A percentile compares a stretch with the other conserved stretches of the same genome.
These are phyloP conservation scores for Vitis rupestris DNA, from an alignment of 164 flowering plant species.

Conservation along the genomic window DNA sequence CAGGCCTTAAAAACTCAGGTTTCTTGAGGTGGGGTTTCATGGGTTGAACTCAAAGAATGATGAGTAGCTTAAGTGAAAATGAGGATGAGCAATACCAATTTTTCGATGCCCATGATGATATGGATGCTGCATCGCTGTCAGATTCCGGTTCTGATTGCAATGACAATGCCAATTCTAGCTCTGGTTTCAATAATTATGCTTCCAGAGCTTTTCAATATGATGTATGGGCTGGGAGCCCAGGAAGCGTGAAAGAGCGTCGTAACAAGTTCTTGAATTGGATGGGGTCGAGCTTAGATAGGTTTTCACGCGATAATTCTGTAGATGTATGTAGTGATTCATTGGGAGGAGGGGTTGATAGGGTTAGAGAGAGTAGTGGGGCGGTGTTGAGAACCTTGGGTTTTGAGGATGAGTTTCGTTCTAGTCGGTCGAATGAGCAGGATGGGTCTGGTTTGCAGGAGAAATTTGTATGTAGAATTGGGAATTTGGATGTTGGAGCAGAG, in stretches of 20 bases:
- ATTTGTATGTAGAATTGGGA: slow-evolving; percentile 18
- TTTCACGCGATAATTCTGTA: neutral
- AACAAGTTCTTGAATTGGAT: slow-evolving; percentile 30
- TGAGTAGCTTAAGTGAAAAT: slow-evolving; percentile 37
- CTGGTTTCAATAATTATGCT: neutral
- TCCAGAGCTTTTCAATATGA: slow-evolving; percentile 18
- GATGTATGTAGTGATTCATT: slow-evolving; percentile 9
- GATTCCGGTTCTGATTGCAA: slow-evolving; percentile 23
- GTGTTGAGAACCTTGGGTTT: slow-evolving; percentile 16
- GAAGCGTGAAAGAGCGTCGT: slow-evolving; percentile 36
- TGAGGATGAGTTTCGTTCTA: slow-evolving; percentile 24
- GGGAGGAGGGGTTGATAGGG: slow-evolving; percentile 18
- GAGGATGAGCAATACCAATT: slow-evolving; percentile 38
- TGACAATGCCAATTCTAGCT: slow-evolving; percentile 7
- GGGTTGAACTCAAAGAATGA: slow-evolving; percentile 52
- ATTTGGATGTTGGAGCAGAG: slow-evolving; percentile 6
- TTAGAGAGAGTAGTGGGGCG: slow-evolving; percentile 24
- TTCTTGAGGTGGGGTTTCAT: slow-evolving; percentile 34
- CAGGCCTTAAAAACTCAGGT: slow-evolving; percentile 27
- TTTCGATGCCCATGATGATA: slow-evolving; percentile 49
- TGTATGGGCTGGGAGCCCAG: slow-evolving; percentile 36
- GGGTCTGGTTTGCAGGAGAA: slow-evolving; percentile 1
- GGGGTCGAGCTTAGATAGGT: slow-evolving; percentile 19
- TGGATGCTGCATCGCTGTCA: slow-evolving; percentile 20
- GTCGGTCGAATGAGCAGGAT: slow-evolving; percentile 15